Percentiles rank a stretch among this genome's conserved stretches.
These are phyloP conservation scores for Trypanosomatidae sp. DNA, from an alignment of 208 protist species.

Conservation along the genomic window DNA sequence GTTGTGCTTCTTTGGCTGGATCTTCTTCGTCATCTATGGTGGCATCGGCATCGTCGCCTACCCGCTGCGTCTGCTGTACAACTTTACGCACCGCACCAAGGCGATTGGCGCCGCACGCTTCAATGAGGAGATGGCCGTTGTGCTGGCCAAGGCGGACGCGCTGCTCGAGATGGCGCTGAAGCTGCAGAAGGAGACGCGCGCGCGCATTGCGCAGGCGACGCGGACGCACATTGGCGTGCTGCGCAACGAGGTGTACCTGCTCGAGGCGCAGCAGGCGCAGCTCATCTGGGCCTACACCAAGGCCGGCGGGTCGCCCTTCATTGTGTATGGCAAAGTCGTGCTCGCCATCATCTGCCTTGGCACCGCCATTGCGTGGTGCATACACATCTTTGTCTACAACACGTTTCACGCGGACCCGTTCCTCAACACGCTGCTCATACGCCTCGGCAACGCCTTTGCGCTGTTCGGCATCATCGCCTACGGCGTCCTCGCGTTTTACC, in stretches of 20 bases:
- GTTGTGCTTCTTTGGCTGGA: conserved; percentile 72
- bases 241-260: conserved; percentile 72
- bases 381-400: conserved; percentile 86
- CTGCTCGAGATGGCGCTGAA: conserved; percentile 53
- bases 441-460: conserved; percentile 71
- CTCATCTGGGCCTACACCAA: conserved; percentile 66
- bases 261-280: conserved; percentile 76
- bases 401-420: conserved; percentile 54
- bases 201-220: conserved; percentile 12
- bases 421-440: conserved; percentile 54
- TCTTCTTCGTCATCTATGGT: conserved; percentile 89
- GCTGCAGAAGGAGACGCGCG: conserved; percentile 21
- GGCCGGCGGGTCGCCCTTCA: conserved; percentile 49
- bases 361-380: conserved; percentile 63
- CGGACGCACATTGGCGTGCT: conserved; percentile 59
- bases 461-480: conserved; percentile 87
- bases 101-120: conserved; percentile 34
- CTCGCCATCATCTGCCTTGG: conserved; percentile 38
- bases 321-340: conserved; percentile 36
- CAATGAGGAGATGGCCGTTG: conserved; percentile 55
- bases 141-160: conserved; percentile 63
- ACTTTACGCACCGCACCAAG: conserved; percentile 35
- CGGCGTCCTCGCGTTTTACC: conserved; percentile 85
- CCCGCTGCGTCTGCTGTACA: conserved; percentile 45
- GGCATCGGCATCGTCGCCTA: conserved; percentile 86